phyloP scores from a whole-genome alignment of 768 basidiomycete genomes.

The Trametes elegans region DNA sequence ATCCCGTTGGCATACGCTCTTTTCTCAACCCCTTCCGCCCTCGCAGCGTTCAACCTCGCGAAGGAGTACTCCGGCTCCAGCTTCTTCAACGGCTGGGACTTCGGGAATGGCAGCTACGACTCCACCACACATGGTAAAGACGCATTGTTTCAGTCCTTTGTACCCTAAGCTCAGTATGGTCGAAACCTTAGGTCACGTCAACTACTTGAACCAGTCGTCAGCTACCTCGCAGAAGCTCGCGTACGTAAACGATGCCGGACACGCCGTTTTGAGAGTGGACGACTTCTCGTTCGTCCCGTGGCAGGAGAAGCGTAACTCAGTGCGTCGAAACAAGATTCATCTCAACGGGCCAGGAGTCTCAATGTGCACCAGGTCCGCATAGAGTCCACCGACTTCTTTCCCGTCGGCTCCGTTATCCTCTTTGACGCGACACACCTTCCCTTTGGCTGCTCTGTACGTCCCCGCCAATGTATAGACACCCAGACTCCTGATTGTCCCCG shows the following conservation, averaged over 20 bases:
- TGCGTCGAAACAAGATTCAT: constrained; percentile 26
- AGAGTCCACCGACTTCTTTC: constrained; percentile 38
- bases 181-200: constrained; percentile 56
- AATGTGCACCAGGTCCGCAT: constrained; percentile 39
- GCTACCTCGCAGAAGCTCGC: constrained; percentile 52
- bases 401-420: constrained; percentile 42
- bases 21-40: constrained; percentile 2
- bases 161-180: no score
- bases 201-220: constrained; percentile 47
- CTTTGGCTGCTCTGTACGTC: constrained; percentile 51
- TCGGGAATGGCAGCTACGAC: constrained; percentile 38
- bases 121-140: constrained; percentile 33
- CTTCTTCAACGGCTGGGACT: constrained; percentile 44
- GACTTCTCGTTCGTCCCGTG: constrained; percentile 54
- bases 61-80: constrained; percentile 37
- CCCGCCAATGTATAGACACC: background rate
- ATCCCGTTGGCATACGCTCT: constrained; percentile 14
- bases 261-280: constrained; percentile 74
- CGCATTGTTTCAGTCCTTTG: no score
- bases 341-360: background rate
- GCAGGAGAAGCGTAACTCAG: constrained; percentile 59
- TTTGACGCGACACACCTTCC: constrained; percentile 47
- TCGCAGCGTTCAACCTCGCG: constrained; percentile 22
- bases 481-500: background rate
- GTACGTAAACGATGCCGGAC: constrained; percentile 55